These are phyloP conservation scores for Lasiosphaeriaceae sp. DNA, from an alignment of 495 filamentous ascomycete genomes.

Conservation along the genomic window DNA sequence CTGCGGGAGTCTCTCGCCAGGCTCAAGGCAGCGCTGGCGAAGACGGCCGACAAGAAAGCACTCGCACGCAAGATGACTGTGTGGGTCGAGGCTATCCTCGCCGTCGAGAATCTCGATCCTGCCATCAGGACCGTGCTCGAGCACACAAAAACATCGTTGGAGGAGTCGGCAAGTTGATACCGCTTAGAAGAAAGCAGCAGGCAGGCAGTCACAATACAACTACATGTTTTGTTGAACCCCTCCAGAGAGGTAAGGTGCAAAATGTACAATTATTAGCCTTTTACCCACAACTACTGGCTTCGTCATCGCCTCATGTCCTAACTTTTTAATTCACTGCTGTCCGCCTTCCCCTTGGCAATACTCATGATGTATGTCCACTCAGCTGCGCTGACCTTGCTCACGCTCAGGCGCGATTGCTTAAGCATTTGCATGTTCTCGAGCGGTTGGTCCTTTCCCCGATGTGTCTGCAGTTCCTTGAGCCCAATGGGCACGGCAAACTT, in stretches of 20 bases:
- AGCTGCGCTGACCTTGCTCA: slow-evolving; percentile 64
- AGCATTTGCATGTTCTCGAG: slow-evolving; percentile 83
- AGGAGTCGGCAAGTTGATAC: slow-evolving; percentile 20
- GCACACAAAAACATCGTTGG: slow-evolving; percentile 44
- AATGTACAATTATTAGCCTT: too few species aligned
- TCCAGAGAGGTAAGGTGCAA: too few species aligned
- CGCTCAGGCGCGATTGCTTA: slow-evolving; percentile 75
- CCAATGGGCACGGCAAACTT: slow-evolving; percentile 73
- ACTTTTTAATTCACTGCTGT: background rate
- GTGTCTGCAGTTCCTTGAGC: slow-evolving; percentile 68
- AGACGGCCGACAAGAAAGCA: slow-evolving; percentile 35
- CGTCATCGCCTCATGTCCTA: too few species aligned
- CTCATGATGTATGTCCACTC: slow-evolving; percentile 81
- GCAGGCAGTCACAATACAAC: too few species aligned
- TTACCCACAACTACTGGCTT: too few species aligned
- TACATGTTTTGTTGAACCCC: too few species aligned
- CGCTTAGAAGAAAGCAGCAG: background rate
- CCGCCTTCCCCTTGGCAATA: slow-evolving; percentile 40
- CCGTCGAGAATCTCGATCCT: slow-evolving; percentile 57
- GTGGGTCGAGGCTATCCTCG: slow-evolving; percentile 58
- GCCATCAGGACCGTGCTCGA: slow-evolving; percentile 62
- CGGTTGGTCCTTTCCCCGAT: slow-evolving; percentile 49
- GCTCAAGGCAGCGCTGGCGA: slow-evolving; percentile 46
- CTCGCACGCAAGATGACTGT: slow-evolving; percentile 53
- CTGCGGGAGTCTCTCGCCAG: slow-evolving; percentile 60